Evolutionary conservation across 106 monocot species (phyloP), one percentile per base, ranked within the genome.

Genomic region (Xerophyta viscosa): DNA sequence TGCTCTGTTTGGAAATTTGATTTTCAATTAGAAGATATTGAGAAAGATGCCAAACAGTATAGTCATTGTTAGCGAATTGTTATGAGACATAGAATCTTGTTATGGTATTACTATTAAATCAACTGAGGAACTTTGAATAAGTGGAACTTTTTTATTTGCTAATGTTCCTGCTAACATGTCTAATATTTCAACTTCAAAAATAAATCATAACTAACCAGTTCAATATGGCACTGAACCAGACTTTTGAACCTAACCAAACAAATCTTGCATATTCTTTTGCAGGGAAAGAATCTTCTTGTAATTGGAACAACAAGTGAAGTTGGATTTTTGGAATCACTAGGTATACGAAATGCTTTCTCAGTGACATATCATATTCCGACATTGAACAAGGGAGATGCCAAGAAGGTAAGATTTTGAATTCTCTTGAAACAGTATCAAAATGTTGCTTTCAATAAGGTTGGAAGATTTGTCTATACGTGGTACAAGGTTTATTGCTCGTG

Each of bases 271-370:
- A 15, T 44, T 61, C n/a, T 50, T 61, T 29, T 74, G 10, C 71
- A 98, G 96, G 96, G 96, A 8, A 98, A 98, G 57, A 98, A 77
- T 27, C 65, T 98, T 76, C 63, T 98, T 51, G 79, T 98, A 30
- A 73, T 89, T 62, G 89, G 96, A 60, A 89, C 96, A 56, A 98
- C 89, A 46, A 85, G 96, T 72, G 85, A 89, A 49, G 76, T 65
- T n/a, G 82, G 66, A 10, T 85, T 98, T 73, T 66, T 98, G 20
- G 96, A 86, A 23, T 89, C 96, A 24, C 75, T 89, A 68, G 96
- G 89, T 49, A 82, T 98, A 39, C 72, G 81, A 41, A 73, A 76
- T 74, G 77, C 85, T 47, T 98, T 98, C 57, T 81, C 96, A 33
- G 82, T 89, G 21, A 66, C 76, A 24, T 75, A 98, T 63, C 75